Evolutionary conservation across 83 land plant species (phyloP).

Genomic region (Thuja plicata): DNA sequence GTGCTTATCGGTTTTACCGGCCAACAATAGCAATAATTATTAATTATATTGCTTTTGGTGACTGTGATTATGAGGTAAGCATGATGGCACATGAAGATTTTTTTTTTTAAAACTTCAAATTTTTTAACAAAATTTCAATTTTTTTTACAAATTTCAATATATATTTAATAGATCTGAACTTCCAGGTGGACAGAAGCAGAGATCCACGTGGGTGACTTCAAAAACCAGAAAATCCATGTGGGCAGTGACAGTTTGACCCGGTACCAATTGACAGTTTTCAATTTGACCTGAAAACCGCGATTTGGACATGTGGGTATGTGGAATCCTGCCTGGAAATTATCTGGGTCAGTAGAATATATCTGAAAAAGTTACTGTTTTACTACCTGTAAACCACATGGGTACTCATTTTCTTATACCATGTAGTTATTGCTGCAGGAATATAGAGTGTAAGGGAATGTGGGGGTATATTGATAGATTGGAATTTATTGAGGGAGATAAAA

Average conservation of each 20-base stretch:
- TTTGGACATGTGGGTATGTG: not conserved
- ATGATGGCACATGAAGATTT: not conserved
- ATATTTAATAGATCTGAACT: not conserved
- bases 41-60: not conserved
- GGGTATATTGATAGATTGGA: constrained; percentile 4
- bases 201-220: not conserved
- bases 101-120: too few relatives aligned
- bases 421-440: not conserved
- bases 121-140: too few relatives aligned
- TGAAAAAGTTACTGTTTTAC: not conserved
- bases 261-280: not conserved
- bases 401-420: not conserved
- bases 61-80: not conserved
- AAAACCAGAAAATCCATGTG: not conserved
- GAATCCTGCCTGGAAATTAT: not conserved
- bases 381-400: not conserved
- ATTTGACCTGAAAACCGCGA: not conserved
- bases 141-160: too few relatives aligned
- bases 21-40: not conserved
- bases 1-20: not conserved
- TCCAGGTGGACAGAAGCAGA: not conserved
- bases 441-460: not conserved
- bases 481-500: not conserved
- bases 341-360: not conserved
- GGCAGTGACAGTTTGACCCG: not conserved